Evolutionary conservation across 768 basidiomycete genomes (phyloP).

Genomic region (Boletus huronensis): DNA sequence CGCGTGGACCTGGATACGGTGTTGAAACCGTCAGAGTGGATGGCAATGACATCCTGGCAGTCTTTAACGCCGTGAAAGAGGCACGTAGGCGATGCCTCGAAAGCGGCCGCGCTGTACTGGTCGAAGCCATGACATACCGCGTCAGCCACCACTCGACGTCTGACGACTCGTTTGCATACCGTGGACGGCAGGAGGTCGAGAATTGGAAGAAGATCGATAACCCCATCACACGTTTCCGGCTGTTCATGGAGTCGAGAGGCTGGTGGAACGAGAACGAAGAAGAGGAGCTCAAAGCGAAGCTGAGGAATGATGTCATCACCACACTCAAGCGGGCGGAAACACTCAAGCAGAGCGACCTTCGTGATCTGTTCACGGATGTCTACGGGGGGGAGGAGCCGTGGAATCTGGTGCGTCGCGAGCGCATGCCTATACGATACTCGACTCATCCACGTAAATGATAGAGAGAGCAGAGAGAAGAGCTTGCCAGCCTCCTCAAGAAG

Average conservation of each 20-base stretch:
- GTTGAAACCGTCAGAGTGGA: conserved; percentile 90
- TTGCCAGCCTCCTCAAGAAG: conserved; percentile 69
- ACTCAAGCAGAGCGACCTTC: conserved; percentile 64
- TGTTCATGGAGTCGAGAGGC: conserved; percentile 75
- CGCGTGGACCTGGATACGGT: conserved; percentile 87
- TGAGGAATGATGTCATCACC: conserved; percentile 71
- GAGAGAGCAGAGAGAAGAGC: conserved; percentile 83
- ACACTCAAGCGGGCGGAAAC: conserved; percentile 78
- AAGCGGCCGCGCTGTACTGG: conserved; percentile 74
- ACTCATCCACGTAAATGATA: conserved; percentile 28
- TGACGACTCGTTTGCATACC: conserved; percentile 94
- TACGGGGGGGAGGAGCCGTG: conserved; percentile 83
- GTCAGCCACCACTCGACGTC: conserved; percentile 96
- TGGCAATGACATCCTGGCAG: conserved; percentile 89
- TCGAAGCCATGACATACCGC: conserved; percentile 91
- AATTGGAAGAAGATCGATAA: conserved; percentile 90
- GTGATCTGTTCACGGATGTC: conserved; percentile 81
- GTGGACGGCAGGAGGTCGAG: conserved; percentile 85
- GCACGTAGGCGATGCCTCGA: conserved; percentile 69
- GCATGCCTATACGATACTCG: neutral
- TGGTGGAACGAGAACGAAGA: conserved; percentile 86
- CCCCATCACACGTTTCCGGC: conserved; percentile 79
- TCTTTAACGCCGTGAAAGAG: conserved; percentile 68
- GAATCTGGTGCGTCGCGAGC: conserved; percentile 64
- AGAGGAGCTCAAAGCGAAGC: conserved; percentile 58